These are phyloP conservation scores for Metschnikowia koreensis DNA, from an alignment of 805 yeast species.

Conservation along the genomic window DNA sequence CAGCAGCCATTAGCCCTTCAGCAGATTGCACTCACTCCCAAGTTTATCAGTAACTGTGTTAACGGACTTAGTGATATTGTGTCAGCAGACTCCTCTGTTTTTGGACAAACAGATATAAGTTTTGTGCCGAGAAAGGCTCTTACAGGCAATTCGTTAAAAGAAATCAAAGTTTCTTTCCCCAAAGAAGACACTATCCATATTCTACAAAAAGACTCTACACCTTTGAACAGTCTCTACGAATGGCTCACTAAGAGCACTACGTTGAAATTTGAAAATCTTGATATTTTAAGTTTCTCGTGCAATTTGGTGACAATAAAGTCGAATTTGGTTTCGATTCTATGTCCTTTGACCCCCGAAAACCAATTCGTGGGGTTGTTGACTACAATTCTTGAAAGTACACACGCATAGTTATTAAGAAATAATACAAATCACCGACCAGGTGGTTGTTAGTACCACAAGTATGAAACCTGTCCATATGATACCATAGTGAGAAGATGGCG, in stretches of 20 bases:
- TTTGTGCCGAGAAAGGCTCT: slow-evolving; percentile 11
- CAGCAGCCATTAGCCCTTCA: slow-evolving; percentile 9
- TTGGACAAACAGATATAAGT: slow-evolving; percentile 12
- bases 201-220: background rate
- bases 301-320: slow-evolving; percentile 2
- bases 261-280: slow-evolving; percentile 10
- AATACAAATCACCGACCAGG: slow-evolving; percentile 17
- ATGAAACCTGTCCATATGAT: slow-evolving; percentile 27
- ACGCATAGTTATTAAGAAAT: slow-evolving; percentile 1
- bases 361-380: background rate
- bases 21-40: slow-evolving; percentile 1
- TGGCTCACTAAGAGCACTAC: slow-evolving; percentile 15
- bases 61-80: slow-evolving; percentile 1
- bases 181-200: slow-evolving; percentile 7
- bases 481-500: slow-evolving; percentile 26
- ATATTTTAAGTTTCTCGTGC: slow-evolving; percentile 4
- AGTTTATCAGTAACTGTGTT: slow-evolving; percentile 1
- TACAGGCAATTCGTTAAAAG: slow-evolving; percentile 9
- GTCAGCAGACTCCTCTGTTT: background rate
- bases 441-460: slow-evolving; percentile 22
- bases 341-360: background rate
- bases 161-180: slow-evolving; percentile 9
- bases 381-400: background rate
- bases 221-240: slow-evolving; percentile 6
- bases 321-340: background rate